Base-by-base conservation (phyloP, 78 protist species). In the Bigelowiella natans region DNA sequence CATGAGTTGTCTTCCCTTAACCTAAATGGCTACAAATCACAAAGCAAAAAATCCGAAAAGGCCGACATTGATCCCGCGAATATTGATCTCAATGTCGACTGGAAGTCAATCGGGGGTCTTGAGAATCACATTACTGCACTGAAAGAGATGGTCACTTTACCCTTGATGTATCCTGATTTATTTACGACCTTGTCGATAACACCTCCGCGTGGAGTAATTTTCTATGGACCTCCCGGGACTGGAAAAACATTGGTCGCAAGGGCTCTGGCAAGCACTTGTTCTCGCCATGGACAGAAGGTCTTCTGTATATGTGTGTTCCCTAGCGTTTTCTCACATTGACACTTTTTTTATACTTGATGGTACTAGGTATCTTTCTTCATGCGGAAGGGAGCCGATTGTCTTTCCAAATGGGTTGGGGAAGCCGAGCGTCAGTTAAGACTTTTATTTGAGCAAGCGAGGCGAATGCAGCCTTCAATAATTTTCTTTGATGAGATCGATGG, bases 401-500 rank as follows among this genome's bases (percentile, higher is more conserved):
- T 93, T 31, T 84, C 91, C 90, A 94, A 93, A 88, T 92, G 90
- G 85, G 63, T 84, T 34, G 95, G 95, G 84, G 95, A 94, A 90
- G 91, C 95, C 0, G 95, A 94, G 88, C 38, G 92, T 39, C 92
- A 85, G 88, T 85, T 94, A 37, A 91, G 94, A 40, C 37, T 83
- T 11, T 88, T 93, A 39, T 93, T 93, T 37, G 85, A 88, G 1
- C 88, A 34, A 34, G 94, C 94, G 2, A 0, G 34, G 0, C 0
- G 29, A 36, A 18, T 2, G 88, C 88, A 64, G 87, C 95, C 94
- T 1, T 37, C 94, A 26, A 90, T 94, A 83, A 94, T 94, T 18
- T 91, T 94, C 88, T 94, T 94, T 87, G 95, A 94, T 85, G 95
- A 94, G 90, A 84, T 94, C 63, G 95, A 88, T 31, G 90, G 90